Conservation (phyloP, 139 green algal genomes). For the Spirogloea muscicola region DNA sequence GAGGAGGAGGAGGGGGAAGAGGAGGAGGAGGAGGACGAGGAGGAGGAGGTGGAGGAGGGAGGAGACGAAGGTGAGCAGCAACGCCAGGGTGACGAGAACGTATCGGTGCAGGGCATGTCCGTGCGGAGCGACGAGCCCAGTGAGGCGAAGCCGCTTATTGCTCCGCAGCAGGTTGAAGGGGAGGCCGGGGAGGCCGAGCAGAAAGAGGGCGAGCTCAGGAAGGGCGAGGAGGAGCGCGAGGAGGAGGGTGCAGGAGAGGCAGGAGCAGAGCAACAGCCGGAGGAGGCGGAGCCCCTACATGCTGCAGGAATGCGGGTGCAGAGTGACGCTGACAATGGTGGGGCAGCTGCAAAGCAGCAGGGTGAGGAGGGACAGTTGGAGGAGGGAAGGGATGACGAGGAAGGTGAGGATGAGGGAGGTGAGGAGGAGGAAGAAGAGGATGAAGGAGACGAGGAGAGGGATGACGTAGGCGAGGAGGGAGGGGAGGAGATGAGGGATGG, state of each 20-base stretch:
- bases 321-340: neutral
- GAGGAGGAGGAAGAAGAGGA: slow-evolving; percentile 30
- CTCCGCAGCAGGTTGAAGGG: slow-evolving; percentile 18
- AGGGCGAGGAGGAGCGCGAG: slow-evolving; percentile 6
- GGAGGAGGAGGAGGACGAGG: slow-evolving; percentile 34
- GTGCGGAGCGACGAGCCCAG: too few species aligned
- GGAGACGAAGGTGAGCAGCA: slow-evolving; percentile 10
- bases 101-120: neutral
- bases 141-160: slow-evolving; percentile 12
- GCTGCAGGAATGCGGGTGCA: neutral
- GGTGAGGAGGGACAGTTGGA: neutral
- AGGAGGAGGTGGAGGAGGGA: slow-evolving; percentile 15
- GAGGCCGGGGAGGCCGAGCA: slow-evolving; percentile 12
- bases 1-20: slow-evolving; percentile 32
- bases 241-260: neutral
- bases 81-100: slow-evolving; percentile 4
- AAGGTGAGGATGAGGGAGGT: too few species aligned
- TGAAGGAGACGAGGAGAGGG: slow-evolving; percentile 5
- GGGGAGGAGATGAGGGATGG: slow-evolving; percentile 1
- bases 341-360: neutral
- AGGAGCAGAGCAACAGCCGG: neutral
- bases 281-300: neutral
- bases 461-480: slow-evolving; percentile 10
- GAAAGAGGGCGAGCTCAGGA: slow-evolving; percentile 15
- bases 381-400: too few species aligned